phyloP scores from a whole-genome alignment of 2,329 filamentous ascomycete genomes.

The Fusarium graminum region DNA sequence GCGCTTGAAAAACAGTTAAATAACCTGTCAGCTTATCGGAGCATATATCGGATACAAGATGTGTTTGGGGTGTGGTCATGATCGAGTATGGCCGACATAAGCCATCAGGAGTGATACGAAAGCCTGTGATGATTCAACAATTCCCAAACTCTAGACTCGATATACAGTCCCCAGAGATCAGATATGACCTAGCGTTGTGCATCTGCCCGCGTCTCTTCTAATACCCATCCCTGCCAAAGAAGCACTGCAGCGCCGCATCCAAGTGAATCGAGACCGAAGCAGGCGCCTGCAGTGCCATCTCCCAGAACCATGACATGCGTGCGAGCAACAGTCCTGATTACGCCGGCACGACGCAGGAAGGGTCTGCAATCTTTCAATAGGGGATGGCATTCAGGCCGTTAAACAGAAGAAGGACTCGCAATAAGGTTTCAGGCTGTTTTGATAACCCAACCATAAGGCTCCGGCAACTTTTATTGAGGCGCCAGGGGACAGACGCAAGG shows the following conservation, averaged over 20 bases:
- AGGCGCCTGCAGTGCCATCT: constrained; percentile 33
- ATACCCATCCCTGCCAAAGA: constrained; percentile 19
- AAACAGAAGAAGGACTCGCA: constrained; percentile 10
- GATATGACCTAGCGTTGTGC: constrained; percentile 12
- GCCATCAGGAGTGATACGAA: constrained; percentile 7
- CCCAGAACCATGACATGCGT: constrained; percentile 17
- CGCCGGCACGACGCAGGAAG: constrained; percentile 16
- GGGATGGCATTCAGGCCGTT: constrained; percentile 23
- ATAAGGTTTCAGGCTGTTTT: constrained; percentile 12
- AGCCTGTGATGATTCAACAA: not conserved
- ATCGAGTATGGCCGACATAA: constrained; percentile 3
- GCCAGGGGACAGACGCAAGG: constrained; percentile 26
- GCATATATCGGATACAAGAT: not conserved
- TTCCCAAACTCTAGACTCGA: constrained; percentile 1
- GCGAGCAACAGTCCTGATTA: constrained; percentile 12
- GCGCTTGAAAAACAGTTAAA: not conserved
- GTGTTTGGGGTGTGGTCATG: not conserved
- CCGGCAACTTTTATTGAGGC: constrained; percentile 15
- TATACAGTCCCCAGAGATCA: constrained; percentile 24
- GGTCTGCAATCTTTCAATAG: constrained; percentile 14
- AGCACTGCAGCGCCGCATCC: constrained; percentile 32
- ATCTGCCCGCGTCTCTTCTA: constrained; percentile 18
- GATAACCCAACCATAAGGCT: constrained; percentile 18
- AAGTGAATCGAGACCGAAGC: constrained; percentile 42
- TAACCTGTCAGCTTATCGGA: not conserved